phyloP scores from a whole-genome alignment of 805 yeast species.

The Wickerhamomyces xylosicus region DNA sequence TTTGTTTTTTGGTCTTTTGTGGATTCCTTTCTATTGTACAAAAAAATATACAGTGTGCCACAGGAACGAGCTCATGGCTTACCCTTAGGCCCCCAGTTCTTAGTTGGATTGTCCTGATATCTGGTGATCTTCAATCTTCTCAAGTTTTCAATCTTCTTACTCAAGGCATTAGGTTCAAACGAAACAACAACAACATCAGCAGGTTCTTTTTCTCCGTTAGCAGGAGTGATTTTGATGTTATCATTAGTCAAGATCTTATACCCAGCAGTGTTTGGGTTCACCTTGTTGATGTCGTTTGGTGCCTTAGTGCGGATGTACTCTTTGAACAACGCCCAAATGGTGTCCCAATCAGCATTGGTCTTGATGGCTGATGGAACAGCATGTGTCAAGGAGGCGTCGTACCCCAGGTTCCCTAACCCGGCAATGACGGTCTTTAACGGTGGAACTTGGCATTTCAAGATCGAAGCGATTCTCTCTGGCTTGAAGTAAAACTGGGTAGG shows the following conservation, averaged over 20 bases:
- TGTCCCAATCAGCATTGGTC: constrained; percentile 82
- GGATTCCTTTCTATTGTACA: too few relatives aligned
- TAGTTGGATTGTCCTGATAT: constrained; percentile 86
- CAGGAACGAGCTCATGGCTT: constrained; percentile 34
- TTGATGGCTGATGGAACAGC: constrained; percentile 79
- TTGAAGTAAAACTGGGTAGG: constrained; percentile 73
- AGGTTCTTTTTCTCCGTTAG: constrained; percentile 5
- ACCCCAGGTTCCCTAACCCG: constrained; percentile 81
- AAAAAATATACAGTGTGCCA: too few relatives aligned
- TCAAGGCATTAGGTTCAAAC: constrained; percentile 52
- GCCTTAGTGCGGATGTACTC: constrained; percentile 44
- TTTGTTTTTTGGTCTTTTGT: too few relatives aligned
- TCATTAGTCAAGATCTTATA: constrained; percentile 42
- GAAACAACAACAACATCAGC: constrained; percentile 30
- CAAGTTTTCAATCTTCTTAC: constrained; percentile 45
- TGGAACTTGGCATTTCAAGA: constrained; percentile 76
- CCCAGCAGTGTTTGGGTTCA: constrained; percentile 43
- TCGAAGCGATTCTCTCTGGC: constrained; percentile 65
- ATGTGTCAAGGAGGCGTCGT: constrained; percentile 77
- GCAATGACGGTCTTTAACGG: constrained; percentile 61
- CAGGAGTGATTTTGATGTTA: constrained; percentile 17
- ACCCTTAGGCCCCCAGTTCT: constrained; percentile 96
- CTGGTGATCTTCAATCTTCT: constrained; percentile 76
- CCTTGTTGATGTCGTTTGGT: constrained; percentile 23
- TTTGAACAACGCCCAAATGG: constrained; percentile 62